Evolutionary conservation across 495 filamentous ascomycete genomes (phyloP).

Genomic region (Xanthoparmelia taractica): DNA sequence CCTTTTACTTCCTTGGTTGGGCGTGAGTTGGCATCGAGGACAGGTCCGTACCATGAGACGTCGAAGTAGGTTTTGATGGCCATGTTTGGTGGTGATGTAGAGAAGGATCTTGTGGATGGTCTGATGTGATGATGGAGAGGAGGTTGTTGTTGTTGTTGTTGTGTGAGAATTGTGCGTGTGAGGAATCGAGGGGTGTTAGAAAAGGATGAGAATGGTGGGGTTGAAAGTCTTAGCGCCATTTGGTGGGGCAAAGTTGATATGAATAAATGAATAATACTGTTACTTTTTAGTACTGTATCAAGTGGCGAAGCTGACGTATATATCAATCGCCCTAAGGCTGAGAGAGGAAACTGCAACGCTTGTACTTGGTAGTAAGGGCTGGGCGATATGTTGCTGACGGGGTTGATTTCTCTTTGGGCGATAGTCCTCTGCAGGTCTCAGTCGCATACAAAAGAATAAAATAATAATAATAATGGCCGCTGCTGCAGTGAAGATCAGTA

Average conservation of each 20-base stretch:
- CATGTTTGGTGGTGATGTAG: slow-evolving; percentile 58
- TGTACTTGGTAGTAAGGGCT: too few relatives aligned
- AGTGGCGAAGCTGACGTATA: not conserved
- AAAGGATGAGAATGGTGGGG: slow-evolving; percentile 11
- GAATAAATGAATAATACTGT: not conserved
- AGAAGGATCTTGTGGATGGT: slow-evolving; percentile 48
- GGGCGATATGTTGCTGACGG: not conserved
- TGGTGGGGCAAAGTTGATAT: slow-evolving; percentile 7
- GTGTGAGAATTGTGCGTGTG: slow-evolving; percentile 15
- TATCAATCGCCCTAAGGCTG: not conserved
- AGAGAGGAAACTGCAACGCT: not conserved
- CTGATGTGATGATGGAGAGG: not conserved
- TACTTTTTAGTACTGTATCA: too few relatives aligned
- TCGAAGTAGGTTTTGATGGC: slow-evolving; percentile 61
- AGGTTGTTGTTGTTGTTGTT: too few relatives aligned
- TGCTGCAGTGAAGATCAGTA: not conserved
- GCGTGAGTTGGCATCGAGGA: slow-evolving; percentile 48
- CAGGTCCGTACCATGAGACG: slow-evolving; percentile 58
- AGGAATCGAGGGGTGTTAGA: slow-evolving; percentile 11
- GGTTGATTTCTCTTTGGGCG: not conserved
- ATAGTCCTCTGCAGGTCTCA: not conserved
- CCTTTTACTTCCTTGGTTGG: slow-evolving; percentile 50
- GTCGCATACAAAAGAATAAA: not conserved
- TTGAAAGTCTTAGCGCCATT: slow-evolving; percentile 11
- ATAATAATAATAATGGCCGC: too few relatives aligned